Conservation (phyloP, 805 yeast genomes). For the Saccharomycopsis synnaedendra region DNA sequence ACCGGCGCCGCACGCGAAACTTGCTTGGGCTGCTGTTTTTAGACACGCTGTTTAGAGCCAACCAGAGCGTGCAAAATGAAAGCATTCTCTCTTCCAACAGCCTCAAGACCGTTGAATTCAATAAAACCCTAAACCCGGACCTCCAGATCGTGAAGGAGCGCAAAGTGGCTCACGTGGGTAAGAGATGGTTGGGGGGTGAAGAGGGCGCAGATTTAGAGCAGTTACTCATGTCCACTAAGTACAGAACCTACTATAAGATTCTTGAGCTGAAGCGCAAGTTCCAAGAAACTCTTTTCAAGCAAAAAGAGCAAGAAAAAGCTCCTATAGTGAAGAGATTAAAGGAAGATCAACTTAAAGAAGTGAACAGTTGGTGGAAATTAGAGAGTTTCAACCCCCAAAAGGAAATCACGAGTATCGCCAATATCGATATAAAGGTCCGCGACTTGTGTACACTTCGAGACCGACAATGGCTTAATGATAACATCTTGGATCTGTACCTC, state of each 20-base stretch:
- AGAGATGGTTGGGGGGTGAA: slow-evolving; percentile 14
- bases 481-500: slow-evolving; percentile 75
- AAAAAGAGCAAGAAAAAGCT: neutral
- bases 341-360: slow-evolving; percentile 1
- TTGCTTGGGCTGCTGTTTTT: too few species aligned
- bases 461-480: slow-evolving; percentile 82
- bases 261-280: slow-evolving; percentile 10
- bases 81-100: too few species aligned
- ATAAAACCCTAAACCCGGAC: too few species aligned
- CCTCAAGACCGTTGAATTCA: too few species aligned
- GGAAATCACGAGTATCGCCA: slow-evolving; percentile 22
- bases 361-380: slow-evolving; percentile 6
- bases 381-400: neutral
- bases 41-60: too few species aligned
- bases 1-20: too few species aligned
- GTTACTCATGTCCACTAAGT: slow-evolving; percentile 2
- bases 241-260: slow-evolving; percentile 11
- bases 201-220: neutral
- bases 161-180: slow-evolving; percentile 23
- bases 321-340: slow-evolving; percentile 1
- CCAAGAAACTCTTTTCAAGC: slow-evolving; percentile 7
- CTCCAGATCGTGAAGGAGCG: slow-evolving; percentile 31
- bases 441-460: slow-evolving; percentile 67
- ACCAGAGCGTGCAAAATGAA: too few species aligned
- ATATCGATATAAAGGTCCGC: slow-evolving; percentile 48